Conservation (phyloP, 2,329 filamentous ascomycete genomes). For the Drechslera avenae region DNA sequence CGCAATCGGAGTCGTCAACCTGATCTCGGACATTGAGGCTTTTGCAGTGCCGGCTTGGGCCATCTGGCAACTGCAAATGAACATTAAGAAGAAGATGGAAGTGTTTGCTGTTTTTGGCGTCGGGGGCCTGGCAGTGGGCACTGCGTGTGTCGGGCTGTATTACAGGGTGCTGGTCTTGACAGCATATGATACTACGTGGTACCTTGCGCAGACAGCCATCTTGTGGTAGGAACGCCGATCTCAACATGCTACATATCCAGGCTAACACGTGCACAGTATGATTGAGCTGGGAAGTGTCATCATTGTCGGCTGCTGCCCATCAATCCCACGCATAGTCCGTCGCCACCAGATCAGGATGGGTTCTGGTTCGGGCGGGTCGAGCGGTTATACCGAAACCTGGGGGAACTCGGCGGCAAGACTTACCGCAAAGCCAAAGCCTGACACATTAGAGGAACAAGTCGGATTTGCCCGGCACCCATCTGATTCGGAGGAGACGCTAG, state of each 20-base stretch:
- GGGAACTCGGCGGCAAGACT: neutral
- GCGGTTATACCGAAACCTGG: neutral
- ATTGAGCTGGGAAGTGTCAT: neutral
- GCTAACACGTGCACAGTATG: neutral
- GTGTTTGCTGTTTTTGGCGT: conserved; percentile 22
- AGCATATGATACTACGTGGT: neutral
- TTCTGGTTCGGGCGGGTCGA: too few species aligned
- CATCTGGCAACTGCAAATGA: conserved; percentile 15
- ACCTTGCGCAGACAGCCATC: neutral
- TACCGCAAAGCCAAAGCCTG: neutral
- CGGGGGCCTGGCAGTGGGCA: neutral
- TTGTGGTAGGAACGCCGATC: neutral
- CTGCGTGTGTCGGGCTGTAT: neutral
- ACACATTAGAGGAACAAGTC: neutral
- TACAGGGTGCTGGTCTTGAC: neutral
- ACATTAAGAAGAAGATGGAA: conserved; percentile 14
- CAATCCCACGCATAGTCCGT: neutral
- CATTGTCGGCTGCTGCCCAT: neutral
- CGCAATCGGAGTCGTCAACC: conserved; percentile 15
- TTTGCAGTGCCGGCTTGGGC: conserved; percentile 19
- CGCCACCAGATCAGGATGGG: neutral
- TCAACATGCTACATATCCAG: neutral
- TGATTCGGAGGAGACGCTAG: neutral
- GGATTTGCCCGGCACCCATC: neutral
- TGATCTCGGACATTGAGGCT: conserved; percentile 20